Percentiles rank a stretch among this genome's conserved stretches.
Evolutionary conservation across 148 eudicot species (phyloP).

Genomic region (Euryodendron excelsum): DNA sequence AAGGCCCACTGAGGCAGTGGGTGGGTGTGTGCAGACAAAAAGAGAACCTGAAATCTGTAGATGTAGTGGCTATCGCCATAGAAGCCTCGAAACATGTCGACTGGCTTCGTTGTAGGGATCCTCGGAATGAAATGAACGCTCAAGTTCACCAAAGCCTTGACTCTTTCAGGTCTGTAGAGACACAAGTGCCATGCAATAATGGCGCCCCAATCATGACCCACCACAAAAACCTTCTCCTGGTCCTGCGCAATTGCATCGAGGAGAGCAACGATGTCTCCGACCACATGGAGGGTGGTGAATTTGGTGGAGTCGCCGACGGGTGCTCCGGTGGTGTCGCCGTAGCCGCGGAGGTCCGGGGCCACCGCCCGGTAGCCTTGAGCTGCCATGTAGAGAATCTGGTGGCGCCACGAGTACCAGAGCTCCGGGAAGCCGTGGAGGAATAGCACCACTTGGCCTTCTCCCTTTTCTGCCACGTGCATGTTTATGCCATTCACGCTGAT

Average conservation of each 20-base stretch:
- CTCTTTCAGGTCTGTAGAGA: conserved; percentile 14
- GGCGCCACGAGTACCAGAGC: conserved; percentile 48
- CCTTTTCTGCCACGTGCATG: conserved; percentile 41
- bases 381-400: conserved; percentile 35
- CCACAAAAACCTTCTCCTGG: conserved; percentile 19
- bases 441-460: conserved; percentile 30
- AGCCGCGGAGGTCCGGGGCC: conserved; percentile 46
- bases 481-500: conserved; percentile 29
- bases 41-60: conserved; percentile 16
- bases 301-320: conserved; percentile 16
- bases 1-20: too few relatives aligned
- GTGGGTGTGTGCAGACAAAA: too few relatives aligned
- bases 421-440: conserved; percentile 50
- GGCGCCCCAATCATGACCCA: conserved; percentile 20
- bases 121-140: conserved; percentile 13
- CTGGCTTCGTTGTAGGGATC: not conserved
- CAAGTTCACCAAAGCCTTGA: conserved; percentile 10
- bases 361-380: conserved; percentile 33
- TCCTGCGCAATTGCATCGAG: conserved; percentile 27
- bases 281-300: conserved; percentile 29
- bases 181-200: conserved; percentile 13
- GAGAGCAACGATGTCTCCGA: conserved; percentile 18
- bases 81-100: not conserved
- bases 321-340: conserved; percentile 42
- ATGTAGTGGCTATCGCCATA: conserved; percentile 21